These are phyloP conservation scores for Penicillium ochrochloron DNA, from an alignment of 495 filamentous ascomycete genomes.

Conservation along the genomic window DNA sequence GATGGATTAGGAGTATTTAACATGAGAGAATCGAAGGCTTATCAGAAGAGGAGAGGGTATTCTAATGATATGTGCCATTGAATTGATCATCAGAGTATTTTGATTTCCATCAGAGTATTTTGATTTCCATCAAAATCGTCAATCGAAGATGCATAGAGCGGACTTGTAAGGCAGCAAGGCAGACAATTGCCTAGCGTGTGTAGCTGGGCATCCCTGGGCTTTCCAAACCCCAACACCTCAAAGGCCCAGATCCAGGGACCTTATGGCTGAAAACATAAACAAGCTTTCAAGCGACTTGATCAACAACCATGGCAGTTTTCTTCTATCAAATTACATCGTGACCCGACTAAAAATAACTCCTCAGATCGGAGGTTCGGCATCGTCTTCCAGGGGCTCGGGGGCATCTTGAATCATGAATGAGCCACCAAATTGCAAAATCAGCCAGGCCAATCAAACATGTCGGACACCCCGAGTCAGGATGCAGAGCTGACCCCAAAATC, in stretches of 20 bases:
- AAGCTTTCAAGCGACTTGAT: background rate
- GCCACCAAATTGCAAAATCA: background rate
- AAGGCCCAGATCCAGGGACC: background rate
- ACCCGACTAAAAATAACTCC: constrained; percentile 9
- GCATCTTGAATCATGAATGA: background rate
- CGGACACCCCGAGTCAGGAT: background rate
- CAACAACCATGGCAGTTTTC: background rate
- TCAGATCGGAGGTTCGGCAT: constrained; percentile 12
- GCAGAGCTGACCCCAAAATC: background rate
- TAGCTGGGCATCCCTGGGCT: no score
- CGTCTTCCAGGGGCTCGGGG: background rate
- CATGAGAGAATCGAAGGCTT: background rate
- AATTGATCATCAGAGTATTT: no score
- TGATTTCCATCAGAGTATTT: no score
- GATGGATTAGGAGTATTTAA: background rate
- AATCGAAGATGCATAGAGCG: no score
- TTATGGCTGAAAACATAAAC: background rate
- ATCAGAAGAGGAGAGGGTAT: background rate
- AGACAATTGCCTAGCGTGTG: no score
- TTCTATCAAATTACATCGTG: no score
- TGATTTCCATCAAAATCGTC: no score
- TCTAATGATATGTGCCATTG: no score
- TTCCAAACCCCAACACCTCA: no score
- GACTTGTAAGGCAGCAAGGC: no score
- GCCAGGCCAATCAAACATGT: background rate